Conservation (phyloP, 2,329 filamentous ascomycete species). For the Bisporella sp. region DNA sequence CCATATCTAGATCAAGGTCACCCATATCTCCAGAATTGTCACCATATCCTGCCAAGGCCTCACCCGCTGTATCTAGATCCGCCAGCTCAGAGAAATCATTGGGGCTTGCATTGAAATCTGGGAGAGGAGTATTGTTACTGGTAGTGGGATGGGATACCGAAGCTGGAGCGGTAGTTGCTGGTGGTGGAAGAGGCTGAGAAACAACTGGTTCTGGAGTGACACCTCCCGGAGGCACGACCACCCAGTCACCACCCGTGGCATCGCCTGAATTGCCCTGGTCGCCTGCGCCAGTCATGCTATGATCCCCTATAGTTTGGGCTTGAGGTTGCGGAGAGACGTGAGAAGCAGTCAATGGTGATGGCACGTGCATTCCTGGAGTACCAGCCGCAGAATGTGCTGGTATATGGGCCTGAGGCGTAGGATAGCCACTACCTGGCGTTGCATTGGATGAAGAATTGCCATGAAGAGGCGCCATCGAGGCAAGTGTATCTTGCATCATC, state of each 20-base stretch:
- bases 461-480: conserved; percentile 57
- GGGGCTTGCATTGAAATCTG: conserved; percentile 32
- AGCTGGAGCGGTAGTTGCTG: conserved; percentile 4
- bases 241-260: conserved; percentile 59
- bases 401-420: conserved; percentile 52
- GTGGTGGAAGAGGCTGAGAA: neutral
- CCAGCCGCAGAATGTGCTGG: conserved; percentile 51
- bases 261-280: conserved; percentile 23
- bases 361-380: conserved; percentile 41
- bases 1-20: conserved; percentile 48
- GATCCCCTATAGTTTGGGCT: conserved; percentile 6
- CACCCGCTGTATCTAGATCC: conserved; percentile 63
- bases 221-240: conserved; percentile 62
- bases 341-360: conserved; percentile 33
- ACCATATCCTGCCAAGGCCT: conserved; percentile 62
- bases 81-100: conserved; percentile 58
- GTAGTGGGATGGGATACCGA: conserved; percentile 5
- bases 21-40: conserved; percentile 41
- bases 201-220: conserved; percentile 30
- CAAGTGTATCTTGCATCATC: conserved; percentile 57
- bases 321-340: conserved; percentile 20
- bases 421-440: conserved; percentile 46
- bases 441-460: conserved; percentile 53
- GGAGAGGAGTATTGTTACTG: conserved; percentile 16
- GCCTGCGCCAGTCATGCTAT: conserved; percentile 7